Percentiles rank a stretch among this genome's conserved stretches.
phyloP scores from a whole-genome alignment of 148 eudicot species.

The Arctostaphylos glauca region DNA sequence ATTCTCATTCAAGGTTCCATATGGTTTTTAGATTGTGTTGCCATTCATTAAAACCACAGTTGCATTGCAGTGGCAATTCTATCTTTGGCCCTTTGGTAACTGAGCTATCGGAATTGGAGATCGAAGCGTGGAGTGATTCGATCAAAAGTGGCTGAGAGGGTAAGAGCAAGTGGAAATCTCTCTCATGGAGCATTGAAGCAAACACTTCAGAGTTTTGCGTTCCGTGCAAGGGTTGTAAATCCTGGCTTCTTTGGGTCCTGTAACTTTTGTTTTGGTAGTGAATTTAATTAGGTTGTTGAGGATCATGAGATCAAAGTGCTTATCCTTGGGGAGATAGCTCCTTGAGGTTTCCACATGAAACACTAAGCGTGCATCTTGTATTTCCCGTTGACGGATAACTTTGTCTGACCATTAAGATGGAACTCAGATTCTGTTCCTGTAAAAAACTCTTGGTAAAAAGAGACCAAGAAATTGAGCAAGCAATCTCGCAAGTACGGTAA shows the following conservation, averaged over 20 bases:
- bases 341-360: not conserved
- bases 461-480: not conserved
- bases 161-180: not conserved
- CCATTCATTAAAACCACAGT: not conserved
- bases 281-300: not conserved
- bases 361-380: not conserved
- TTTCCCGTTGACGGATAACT: not conserved
- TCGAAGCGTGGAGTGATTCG: not conserved
- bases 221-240: not conserved
- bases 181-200: not conserved
- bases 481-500: not conserved
- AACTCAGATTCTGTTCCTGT: not conserved
- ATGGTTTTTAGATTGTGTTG: not conserved
- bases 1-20: not conserved
- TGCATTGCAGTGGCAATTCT: not conserved
- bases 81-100: not conserved
- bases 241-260: not conserved
- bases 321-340: not conserved
- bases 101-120: not conserved
- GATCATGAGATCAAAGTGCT: not conserved
- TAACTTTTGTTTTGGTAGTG: not conserved
- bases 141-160: not conserved
- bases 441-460: not conserved
- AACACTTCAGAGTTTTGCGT: not conserved
- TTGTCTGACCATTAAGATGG: not conserved